Conservation (phyloP, 2,329 filamentous ascomycete genomes). For the Claviceps paspali region DNA sequence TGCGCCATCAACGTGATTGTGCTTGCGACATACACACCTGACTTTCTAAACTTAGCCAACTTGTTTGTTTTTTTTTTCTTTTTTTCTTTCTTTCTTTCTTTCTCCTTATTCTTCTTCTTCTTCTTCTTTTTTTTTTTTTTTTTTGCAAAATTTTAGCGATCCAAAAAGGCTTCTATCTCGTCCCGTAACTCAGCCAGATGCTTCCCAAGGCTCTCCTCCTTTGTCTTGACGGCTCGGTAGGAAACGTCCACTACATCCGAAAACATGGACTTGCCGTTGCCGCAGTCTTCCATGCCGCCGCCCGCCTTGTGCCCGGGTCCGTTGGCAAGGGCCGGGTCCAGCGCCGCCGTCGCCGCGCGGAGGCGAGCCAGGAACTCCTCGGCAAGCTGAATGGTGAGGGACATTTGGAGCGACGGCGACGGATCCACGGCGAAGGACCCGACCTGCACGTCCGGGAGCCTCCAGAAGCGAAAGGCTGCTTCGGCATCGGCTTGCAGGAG, state of each 20-base stretch:
- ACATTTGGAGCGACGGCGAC: constrained; percentile 26
- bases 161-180: constrained; percentile 19
- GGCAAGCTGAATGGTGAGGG: constrained; percentile 25
- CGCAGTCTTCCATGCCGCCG: constrained; percentile 4
- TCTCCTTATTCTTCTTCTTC: too few relatives aligned
- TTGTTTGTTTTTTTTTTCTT: too few relatives aligned
- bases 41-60: too few relatives aligned
- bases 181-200: constrained; percentile 18
- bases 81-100: too few relatives aligned
- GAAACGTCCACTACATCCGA: constrained; percentile 17
- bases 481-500: constrained; percentile 14
- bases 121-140: too few relatives aligned
- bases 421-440: constrained; percentile 25
- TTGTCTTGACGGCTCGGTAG: constrained; percentile 16
- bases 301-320: constrained; percentile 2
- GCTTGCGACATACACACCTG: too few relatives aligned
- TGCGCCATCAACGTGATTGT: too few relatives aligned
- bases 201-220: constrained; percentile 19
- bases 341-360: constrained; percentile 15
- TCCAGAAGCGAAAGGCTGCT: constrained; percentile 20
- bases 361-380: constrained; percentile 24
- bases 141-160: too few relatives aligned
- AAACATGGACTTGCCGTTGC: constrained; percentile 16
- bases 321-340: constrained; percentile 12
- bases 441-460: constrained; percentile 25